Conservation (phyloP, 257 asterid species). For the Lycium barbarum region DNA sequence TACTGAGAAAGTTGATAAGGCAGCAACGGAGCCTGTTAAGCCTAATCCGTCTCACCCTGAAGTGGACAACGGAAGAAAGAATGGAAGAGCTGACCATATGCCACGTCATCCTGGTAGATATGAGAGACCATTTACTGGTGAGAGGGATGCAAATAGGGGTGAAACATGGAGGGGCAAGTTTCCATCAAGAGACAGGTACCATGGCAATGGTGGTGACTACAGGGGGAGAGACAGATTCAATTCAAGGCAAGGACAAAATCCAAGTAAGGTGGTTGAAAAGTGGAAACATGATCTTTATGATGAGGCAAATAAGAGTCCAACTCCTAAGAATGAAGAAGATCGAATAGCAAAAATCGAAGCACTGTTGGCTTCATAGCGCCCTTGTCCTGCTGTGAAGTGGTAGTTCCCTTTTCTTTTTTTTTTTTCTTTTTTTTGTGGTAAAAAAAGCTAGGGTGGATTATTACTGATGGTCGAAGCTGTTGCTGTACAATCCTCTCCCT, state of each 20-base stretch:
- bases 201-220: slow-evolving; percentile 34
- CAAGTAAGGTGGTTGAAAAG: slow-evolving; percentile 66
- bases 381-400: not conserved
- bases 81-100: slow-evolving; percentile 47
- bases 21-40: slow-evolving; percentile 42
- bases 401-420: not conserved
- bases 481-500: not conserved
- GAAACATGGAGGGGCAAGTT: slow-evolving; percentile 55
- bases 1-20: slow-evolving; percentile 49
- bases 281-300: slow-evolving; percentile 93
- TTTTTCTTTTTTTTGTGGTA: not conserved
- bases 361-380: slow-evolving; percentile 62
- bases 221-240: slow-evolving; percentile 59
- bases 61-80: slow-evolving; percentile 47
- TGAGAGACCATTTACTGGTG: slow-evolving; percentile 55
- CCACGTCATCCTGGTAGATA: slow-evolving; percentile 47
- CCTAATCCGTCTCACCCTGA: slow-evolving; percentile 44
- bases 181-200: slow-evolving; percentile 55
- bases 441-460: not conserved
- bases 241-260: slow-evolving; percentile 52
- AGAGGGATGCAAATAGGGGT: slow-evolving; percentile 50
- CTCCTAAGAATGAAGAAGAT: slow-evolving; percentile 88
- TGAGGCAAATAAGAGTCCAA: slow-evolving; percentile 76
- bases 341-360: slow-evolving; percentile 83
- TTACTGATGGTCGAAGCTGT: not conserved